Evolutionary conservation across 1,284 basidiomycete species (phyloP), one percentile per base, ranked within the genome.

Genomic region (Rhodotorula sp.): DNA sequence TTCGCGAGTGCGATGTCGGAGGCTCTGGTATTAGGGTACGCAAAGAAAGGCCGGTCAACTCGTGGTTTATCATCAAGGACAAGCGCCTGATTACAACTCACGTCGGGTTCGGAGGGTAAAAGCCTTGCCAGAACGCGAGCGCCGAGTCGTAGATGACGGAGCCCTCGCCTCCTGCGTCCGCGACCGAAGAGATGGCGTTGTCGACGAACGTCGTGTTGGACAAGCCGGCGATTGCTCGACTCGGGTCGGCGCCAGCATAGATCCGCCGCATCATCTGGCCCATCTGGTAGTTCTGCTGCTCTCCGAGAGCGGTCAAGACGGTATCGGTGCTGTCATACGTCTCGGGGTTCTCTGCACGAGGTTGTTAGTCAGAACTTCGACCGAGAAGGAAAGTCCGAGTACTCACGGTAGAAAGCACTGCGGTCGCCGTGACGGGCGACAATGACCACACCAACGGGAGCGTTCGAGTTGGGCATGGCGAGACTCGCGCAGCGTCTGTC

Each of bases 361-460:
- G 26, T 3, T 22, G 44, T 17, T 18, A 29, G 37, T 29, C 37
- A 8, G 51, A 8, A 5, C 14, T 1, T 0, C 26, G 4, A 2
- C 18, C 14, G 4, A 3, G 53, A 7, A 15, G 37, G 2, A 29
- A 14, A 6, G 15, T 8, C 18, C 0, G 24, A 18, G 20, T 4
- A 24, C 78, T 89, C 84, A 80, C 91, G 90, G 81, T 85, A 86
- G 80, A 84, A 89, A 74, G 85, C 86, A 75, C 82, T 82, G 69
- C 90, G 86, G 81, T 93, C 91, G 71, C 91, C 92, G 78, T 93
- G 93, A 76, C 91, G 88, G 69, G 89, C 87, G 77, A 94, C 84
- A 79, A 92, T 83, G 77, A 94, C 86, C 77, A 89, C 63, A 6
- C 72, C 72, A 24, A 74, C 14, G 4, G 69, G 69, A 1, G 64